These are phyloP conservation scores for Pilobolus umbonatus DNA, from an alignment of 192 early-diverging fungal genomes.

Conservation along the genomic window DNA sequence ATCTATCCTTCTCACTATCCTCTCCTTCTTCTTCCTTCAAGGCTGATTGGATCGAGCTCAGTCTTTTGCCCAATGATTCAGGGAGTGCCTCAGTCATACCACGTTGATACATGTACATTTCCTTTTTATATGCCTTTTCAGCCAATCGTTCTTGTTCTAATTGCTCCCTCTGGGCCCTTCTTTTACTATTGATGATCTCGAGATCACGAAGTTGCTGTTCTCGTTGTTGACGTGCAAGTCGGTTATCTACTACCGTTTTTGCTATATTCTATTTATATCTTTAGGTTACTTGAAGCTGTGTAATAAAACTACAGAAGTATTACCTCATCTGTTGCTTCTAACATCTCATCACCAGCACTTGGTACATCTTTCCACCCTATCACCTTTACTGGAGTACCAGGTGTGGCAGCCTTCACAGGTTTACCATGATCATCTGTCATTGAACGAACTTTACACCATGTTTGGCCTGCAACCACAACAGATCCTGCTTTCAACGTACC, in stretches of 20 bases:
- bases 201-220: constrained; percentile 58
- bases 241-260: constrained; percentile 68
- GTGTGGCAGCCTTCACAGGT: constrained; percentile 67
- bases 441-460: constrained; percentile 82
- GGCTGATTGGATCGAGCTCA: constrained; percentile 21
- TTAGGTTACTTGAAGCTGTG: not conserved
- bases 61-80: constrained; percentile 32
- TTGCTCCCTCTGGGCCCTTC: constrained; percentile 50
- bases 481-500: constrained; percentile 80
- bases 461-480: constrained; percentile 78
- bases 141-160: constrained; percentile 47
- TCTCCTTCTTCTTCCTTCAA: constrained; percentile 33
- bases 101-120: constrained; percentile 62
- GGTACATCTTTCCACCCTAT: constrained; percentile 94
- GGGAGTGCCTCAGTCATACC: constrained; percentile 54
- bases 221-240: constrained; percentile 58
- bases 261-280: constrained; percentile 52
- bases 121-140: constrained; percentile 50
- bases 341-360: constrained; percentile 80
- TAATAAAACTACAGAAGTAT: not conserved
- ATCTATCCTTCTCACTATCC: constrained; percentile 37
- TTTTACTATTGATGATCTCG: constrained; percentile 73
- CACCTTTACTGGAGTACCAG: constrained; percentile 81
- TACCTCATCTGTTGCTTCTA: constrained; percentile 69
- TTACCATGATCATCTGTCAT: constrained; percentile 80